A percentile compares a stretch with the other conserved stretches of the same genome.
Evolutionary conservation across 2,329 filamentous ascomycete species (phyloP).

Genomic region (Fusarium agapanthi): DNA sequence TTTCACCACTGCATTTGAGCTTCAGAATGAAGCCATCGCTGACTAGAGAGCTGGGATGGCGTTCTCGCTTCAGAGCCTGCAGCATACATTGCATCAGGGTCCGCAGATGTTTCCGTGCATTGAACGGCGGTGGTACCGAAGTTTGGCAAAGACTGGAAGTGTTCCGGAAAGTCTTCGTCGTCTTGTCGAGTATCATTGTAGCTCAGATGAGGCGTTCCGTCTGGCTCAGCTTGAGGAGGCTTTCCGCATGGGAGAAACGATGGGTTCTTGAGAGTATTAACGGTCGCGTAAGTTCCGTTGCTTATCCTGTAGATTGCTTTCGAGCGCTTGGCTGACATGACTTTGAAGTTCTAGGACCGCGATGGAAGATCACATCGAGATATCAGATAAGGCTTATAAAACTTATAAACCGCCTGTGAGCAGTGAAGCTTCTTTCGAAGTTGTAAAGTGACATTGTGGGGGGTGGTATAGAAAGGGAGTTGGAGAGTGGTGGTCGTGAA

Average conservation of each 20-base stretch:
- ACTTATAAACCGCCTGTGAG: too few relatives aligned
- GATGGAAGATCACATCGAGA: not conserved
- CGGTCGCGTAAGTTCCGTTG: fast-evolving
- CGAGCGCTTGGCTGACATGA: not conserved
- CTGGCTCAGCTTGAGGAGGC: not conserved
- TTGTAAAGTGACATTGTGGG: fast-evolving
- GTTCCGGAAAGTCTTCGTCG: not conserved
- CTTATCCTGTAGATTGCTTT: fast-evolving
- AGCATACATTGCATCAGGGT: not conserved
- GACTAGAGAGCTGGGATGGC: not conserved
- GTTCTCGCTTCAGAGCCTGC: not conserved
- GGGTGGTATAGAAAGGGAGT: not conserved
- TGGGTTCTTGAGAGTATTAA: not conserved
- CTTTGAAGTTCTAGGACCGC: fast-evolving
- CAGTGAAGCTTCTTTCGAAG: fast-evolving
- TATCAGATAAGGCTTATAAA: not conserved
- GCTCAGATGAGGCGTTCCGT: not conserved
- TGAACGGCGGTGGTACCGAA: not conserved
- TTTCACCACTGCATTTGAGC: not conserved
- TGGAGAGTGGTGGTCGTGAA: fast-evolving
- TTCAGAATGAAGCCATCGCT: not conserved
- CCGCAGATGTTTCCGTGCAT: not conserved
- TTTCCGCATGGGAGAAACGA: not conserved
- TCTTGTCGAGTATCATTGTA: not conserved
- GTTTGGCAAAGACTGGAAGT: not conserved